Base-by-base conservation (phyloP, 2,329 filamentous ascomycete genomes). In the Lachnellula hyalina region DNA sequence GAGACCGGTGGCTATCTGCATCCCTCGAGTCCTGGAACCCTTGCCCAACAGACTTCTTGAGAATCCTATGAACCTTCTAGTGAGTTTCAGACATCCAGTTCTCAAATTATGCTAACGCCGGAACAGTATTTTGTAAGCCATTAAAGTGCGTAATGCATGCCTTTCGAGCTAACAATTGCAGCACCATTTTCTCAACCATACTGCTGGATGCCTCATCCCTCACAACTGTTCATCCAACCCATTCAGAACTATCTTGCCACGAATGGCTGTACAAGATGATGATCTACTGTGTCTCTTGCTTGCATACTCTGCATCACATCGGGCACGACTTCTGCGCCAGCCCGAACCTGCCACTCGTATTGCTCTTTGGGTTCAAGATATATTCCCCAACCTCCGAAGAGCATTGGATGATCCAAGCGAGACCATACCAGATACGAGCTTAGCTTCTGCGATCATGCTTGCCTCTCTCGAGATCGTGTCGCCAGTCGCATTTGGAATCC, bases 361-460 rank as follows among this genome's bases (percentile, higher is more conserved):
- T 60, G 89, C 89, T 2, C 76, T 83, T 40, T 94, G 87, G 86
- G 88, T 94, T 25, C 80, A 87, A 65, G 83, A 90, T 62, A 87
- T 89, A n/a, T 87, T 89, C 58, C 87, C 87, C 0, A 82, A 83
- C 15, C 77, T 95, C 19, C 82, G 88, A 28, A 72, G 81, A 57
- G 84, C 87, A 1, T 75, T 94, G 21, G 77, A 80, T 55, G 79
- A 84, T 52, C 77, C 80, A 0, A 75, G 77, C 40, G 77, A 81
- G 58, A 81, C 83, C 41, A 83, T 90, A 11, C 86, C 87, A 0
- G 85, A 90, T 61, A 82, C 83, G 15, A 89, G 87, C 52, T 76
- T 95, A 2, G 89, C 89, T 0, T 90, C 89, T 0, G 87, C 89
- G 7, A 91, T 95, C 59, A 91, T 94, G 87, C 79, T 95, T 46